Evolutionary conservation across 345 rosid genomes (phyloP).

Genomic region (Acer negundo): DNA sequence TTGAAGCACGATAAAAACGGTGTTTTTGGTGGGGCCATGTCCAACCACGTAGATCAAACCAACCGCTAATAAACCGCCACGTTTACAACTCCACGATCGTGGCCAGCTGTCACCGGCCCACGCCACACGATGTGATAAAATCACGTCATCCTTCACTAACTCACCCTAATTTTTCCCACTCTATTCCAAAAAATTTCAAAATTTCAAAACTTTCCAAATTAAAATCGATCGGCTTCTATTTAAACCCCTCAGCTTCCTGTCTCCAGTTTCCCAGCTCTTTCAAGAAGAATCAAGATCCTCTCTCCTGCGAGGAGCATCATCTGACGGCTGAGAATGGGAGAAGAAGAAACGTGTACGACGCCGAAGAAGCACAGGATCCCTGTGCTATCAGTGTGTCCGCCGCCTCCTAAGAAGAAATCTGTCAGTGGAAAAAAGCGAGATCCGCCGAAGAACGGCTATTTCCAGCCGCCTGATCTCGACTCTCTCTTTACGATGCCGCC

Average conservation of each 20-base stretch:
- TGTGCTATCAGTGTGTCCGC: slow-evolving; percentile 49
- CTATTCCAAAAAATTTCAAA: slow-evolving; percentile 1
- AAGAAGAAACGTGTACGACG: slow-evolving; percentile 59
- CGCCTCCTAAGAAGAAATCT: slow-evolving; percentile 58
- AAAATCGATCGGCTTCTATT: slow-evolving; percentile 18
- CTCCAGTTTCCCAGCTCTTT: neutral
- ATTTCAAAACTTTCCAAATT: slow-evolving; percentile 12
- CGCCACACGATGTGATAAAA: slow-evolving; percentile 18
- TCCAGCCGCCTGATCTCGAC: slow-evolving; percentile 77
- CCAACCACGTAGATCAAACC: slow-evolving; percentile 1
- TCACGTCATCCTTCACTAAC: neutral
- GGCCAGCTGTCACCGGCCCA: slow-evolving; percentile 33
- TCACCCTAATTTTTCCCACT: neutral
- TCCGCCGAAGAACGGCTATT: slow-evolving; percentile 64
- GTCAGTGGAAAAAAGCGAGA: slow-evolving; percentile 37
- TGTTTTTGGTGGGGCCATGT: slow-evolving; percentile 17
- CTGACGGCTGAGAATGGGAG: slow-evolving; percentile 28
- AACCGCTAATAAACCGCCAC: slow-evolving; percentile 25
- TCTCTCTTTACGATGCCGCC: slow-evolving; percentile 41
- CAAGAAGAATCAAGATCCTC: neutral
- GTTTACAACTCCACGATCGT: slow-evolving; percentile 5
- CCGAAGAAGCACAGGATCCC: slow-evolving; percentile 62
- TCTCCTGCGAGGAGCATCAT: neutral
- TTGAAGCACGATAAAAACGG: slow-evolving; percentile 18
- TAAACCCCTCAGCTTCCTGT: neutral